Evolutionary conservation across 1,284 basidiomycete genomes (phyloP).

Genomic region (Xerocomus tenax): DNA sequence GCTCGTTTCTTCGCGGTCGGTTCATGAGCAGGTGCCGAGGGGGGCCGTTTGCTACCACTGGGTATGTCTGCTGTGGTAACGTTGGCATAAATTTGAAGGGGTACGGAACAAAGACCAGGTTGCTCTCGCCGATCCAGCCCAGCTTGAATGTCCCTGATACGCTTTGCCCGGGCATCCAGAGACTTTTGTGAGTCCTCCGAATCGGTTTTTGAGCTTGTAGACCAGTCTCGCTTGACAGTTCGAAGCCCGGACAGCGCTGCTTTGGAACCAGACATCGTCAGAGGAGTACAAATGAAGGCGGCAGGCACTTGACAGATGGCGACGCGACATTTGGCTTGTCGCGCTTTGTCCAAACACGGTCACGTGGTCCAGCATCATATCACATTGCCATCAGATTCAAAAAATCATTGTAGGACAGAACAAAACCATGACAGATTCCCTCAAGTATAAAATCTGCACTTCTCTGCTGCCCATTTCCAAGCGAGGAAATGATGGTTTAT

Average conservation of each 20-base stretch:
- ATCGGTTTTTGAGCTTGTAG: slow-evolving; percentile 32
- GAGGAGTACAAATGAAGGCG: background rate
- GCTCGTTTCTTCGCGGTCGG: slow-evolving; percentile 46
- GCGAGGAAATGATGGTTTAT: slow-evolving; percentile 38
- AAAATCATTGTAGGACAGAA: slow-evolving; percentile 33
- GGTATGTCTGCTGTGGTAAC: slow-evolving; percentile 27
- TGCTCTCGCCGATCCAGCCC: slow-evolving; percentile 24
- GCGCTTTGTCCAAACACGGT: slow-evolving; percentile 15
- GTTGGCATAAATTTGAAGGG: slow-evolving; percentile 14
- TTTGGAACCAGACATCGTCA: slow-evolving; percentile 31
- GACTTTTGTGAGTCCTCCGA: slow-evolving; percentile 25
- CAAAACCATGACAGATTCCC: slow-evolving; percentile 30
- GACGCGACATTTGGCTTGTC: slow-evolving; percentile 1
- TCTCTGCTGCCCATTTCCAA: slow-evolving; percentile 41
- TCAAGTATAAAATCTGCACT: slow-evolving; percentile 28
- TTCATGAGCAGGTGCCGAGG: slow-evolving; percentile 28
- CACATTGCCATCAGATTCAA: no score
- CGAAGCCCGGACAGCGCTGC: slow-evolving; percentile 40
- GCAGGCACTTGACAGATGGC: background rate
- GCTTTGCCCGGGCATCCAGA: slow-evolving; percentile 34
- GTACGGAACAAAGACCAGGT: slow-evolving; percentile 16
- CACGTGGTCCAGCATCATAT: slow-evolving; percentile 15
- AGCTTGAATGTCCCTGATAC: slow-evolving; percentile 47
- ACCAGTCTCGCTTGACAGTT: slow-evolving; percentile 42
- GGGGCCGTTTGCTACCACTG: slow-evolving; percentile 43